Base-by-base conservation (phyloP, 1,284 basidiomycete genomes). In the Vanrija humicola region DNA sequence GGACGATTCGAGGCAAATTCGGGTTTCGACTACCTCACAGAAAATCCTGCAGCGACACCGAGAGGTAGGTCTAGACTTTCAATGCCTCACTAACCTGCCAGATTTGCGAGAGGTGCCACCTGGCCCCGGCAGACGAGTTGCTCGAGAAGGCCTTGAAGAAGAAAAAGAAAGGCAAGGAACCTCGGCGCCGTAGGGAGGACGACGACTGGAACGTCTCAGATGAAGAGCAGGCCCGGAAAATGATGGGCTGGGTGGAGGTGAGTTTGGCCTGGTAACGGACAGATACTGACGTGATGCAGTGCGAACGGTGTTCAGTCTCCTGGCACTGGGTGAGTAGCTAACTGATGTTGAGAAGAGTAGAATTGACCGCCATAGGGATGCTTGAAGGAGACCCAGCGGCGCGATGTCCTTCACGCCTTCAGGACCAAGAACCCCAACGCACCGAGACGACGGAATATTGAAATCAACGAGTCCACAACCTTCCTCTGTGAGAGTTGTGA, bases 161-260 rank as follows among this genome's bases (percentile, higher is more conserved):
- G 54, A 68, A 68, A 54, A 61, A 64, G 48, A 62, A 58, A 6
- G 57, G 58, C 77, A 82, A 52, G 76, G 79, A 48, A 18, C 29
- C 29, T 5, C 23, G 48, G 1, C 69, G 61, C 51, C 78, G 81
- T 52, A 79, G 80, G 40, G 48, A 62, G 12, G 46, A 50, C 23
- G 81, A 83, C 5, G 80, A 80, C 9, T 82, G 82, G n/a, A 55
- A 60, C 44, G 56, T 74, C 6, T 81, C 82, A 23, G 82, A 83
- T 25, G 82, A 84, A 45, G 83, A 84, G 51, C 77, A 78, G 46
- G 74, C 84, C 6, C 74, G 69, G n/a, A 70, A 70, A 6, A 76
- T 88, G 43, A 87, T 88, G 21, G 90, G 90, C 25, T 94, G 90
- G 90, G 83, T 92, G 55, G 82, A 85, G 54, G 70, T 72, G 44